phyloP scores from a whole-genome alignment of 2,329 filamentous ascomycete genomes.

The Exophiala phaeomuriformis region DNA sequence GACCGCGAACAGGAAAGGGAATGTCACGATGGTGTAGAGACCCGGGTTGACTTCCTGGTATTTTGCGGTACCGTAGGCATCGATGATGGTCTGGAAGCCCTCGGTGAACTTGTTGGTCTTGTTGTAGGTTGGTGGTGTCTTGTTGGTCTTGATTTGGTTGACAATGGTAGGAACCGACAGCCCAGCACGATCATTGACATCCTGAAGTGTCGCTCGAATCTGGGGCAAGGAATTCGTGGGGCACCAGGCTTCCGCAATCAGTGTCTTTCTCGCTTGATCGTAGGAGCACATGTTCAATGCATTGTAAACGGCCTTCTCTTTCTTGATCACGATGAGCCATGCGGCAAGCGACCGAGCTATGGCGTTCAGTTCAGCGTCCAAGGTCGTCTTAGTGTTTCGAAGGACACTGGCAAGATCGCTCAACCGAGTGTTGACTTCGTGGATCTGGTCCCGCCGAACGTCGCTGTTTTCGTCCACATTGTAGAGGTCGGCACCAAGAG shows the following conservation, averaged over 20 bases:
- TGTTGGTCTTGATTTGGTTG: slow-evolving; percentile 94
- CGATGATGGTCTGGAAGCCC: slow-evolving; percentile 97
- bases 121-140: slow-evolving; percentile 93
- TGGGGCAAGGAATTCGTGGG: slow-evolving; percentile 82
- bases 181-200: slow-evolving; percentile 92
- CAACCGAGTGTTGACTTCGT: slow-evolving; percentile 91
- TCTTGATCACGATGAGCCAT: slow-evolving; percentile 96
- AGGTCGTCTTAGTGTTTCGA: slow-evolving; percentile 86
- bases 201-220: slow-evolving; percentile 88
- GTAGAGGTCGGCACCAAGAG: slow-evolving; percentile 90
- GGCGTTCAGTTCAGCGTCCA: slow-evolving; percentile 86
- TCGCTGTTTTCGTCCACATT: slow-evolving; percentile 97
- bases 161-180: slow-evolving; percentile 97
- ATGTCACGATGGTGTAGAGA: slow-evolving; percentile 89
- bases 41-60: slow-evolving; percentile 97
- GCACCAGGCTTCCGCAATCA: slow-evolving; percentile 97
- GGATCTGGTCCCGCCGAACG: slow-evolving; percentile 86
- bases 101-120: slow-evolving; percentile 99
- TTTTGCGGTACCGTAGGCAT: slow-evolving; percentile 94
- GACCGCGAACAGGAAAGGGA: slow-evolving; percentile 98
- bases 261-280: slow-evolving; percentile 85
- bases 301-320: slow-evolving; percentile 96
- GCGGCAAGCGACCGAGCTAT: slow-evolving; percentile 87
- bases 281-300: slow-evolving; percentile 95
- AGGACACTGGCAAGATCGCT: slow-evolving; percentile 88